Evolutionary conservation across 805 yeast genomes (phyloP), one percentile per base, ranked within the genome.

Genomic region (Nakazawaea laoshanensis): DNA sequence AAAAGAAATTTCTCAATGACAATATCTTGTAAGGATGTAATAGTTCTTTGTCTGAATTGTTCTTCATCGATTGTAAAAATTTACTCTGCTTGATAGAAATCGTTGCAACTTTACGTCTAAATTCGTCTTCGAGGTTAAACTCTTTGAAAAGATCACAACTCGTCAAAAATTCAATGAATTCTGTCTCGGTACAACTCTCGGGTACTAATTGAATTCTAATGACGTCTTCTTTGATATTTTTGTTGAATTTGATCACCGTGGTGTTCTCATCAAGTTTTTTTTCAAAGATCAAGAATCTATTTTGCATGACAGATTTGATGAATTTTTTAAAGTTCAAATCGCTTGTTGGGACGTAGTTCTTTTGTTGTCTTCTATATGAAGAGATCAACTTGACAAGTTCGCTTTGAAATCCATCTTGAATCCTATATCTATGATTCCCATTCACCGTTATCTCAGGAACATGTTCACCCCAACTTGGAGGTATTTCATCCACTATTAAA

Each of bases 21-120:
- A 67, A 57, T 32, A 62, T 62, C 46, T 61, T 64, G 33, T 53
- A 65, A 30, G 59, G 53, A 39, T 32, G 16, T 11, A 31, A 15
- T 24, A 38, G 24, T 19, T 19, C 27, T 10, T 32, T 33, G n/a
- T 19, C 16, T 12, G 4, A 7, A 3, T 28, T 24, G 13, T 16
- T 30, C 13, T 30, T 24, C 10, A 23, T n/a, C 3, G 37, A 54
- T 39, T 64, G 70, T 10, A 65, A 45, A 19, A 59, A 48, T 25
- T 67, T 50, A 7, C 70, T 55, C 44, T 66, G 71, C 35, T 65
- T 56, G 26, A 69, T 69, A 5, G 73, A 65, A 10, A 69, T 56
- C 31, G 64, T 64, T 7, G 74, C 74, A 33, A 67, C 73, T 11
- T 64, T 53, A 38, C 49, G 55, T 45, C 63, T 66, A 51, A 68